These are phyloP conservation scores for Phoenix roebelenii DNA, from an alignment of 176 grass and related monocot genomes.

Conservation along the genomic window DNA sequence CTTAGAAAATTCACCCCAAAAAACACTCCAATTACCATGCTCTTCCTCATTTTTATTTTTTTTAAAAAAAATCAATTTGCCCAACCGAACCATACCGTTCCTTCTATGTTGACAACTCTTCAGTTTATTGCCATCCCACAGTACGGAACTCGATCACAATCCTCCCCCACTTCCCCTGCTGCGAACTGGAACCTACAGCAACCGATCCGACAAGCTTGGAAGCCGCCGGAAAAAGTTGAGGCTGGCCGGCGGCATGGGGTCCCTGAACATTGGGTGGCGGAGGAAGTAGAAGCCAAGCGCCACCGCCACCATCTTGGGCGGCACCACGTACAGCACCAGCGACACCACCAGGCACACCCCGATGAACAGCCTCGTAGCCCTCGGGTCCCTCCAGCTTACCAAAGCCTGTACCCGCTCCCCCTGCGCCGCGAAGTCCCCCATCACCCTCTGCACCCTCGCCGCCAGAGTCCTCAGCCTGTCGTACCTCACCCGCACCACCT, in stretches of 20 bases:
- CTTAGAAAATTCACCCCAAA: no score
- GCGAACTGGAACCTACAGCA: conserved; percentile 31
- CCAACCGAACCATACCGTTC: no score
- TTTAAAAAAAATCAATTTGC: no score
- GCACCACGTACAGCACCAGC: conserved; percentile 58
- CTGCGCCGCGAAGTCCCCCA: conserved; percentile 93
- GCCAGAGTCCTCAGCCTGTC: conserved; percentile 74
- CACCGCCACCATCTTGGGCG: conserved; percentile 95
- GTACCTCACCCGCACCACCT: conserved; percentile 42
- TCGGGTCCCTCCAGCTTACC: conserved; percentile 94
- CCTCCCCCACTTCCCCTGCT: no score
- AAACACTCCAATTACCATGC: no score
- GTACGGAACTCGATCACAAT: no score
- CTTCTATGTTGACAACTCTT: no score
- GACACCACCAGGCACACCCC: conserved; percentile 73
- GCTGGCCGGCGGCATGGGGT: conserved; percentile 71
- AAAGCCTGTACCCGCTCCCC: conserved; percentile 90
- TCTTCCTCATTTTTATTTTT: no score
- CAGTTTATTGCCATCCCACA: no score
- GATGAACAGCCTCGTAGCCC: conserved; percentile 88
- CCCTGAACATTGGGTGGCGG: conserved; percentile 90
- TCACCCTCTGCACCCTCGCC: conserved; percentile 69
- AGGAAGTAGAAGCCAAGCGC: conserved; percentile 92
- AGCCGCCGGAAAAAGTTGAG: conserved; percentile 97
- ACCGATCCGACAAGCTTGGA: conserved; percentile 73